Evolutionary conservation across 2,329 filamentous ascomycete genomes (phyloP), one percentile per base, ranked within the genome.

Genomic region (Rasamsonia emersonii): DNA sequence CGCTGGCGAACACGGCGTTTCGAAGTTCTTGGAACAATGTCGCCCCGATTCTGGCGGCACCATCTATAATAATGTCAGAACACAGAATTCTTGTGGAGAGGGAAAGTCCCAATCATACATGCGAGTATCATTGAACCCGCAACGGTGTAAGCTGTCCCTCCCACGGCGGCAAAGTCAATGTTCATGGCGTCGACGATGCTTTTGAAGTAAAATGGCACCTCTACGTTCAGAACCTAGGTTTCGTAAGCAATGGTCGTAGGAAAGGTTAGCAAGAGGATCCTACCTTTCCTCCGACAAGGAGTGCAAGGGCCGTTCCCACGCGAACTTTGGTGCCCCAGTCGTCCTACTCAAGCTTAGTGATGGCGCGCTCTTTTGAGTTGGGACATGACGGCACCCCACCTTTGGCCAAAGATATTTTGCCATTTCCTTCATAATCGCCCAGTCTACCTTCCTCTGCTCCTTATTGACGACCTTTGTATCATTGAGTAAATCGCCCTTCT

Each of bases 371-470:
- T 18, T 24, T 15, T 24, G 25, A 10, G 18, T 4, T 24, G 11
- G 18, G 20, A 15, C 7, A 20, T 15, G 18, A 25, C 16, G 14
- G 9, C 24, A 16, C 27, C 48, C 38, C 53, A 68, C 69, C 62
- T 91, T 93, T 14, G 91, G 91, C 91, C 91, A 98, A 14, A 98
- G 67, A 59, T 98, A 98, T 40, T 79, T 79, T 38, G 82, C 79
- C 89, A 98, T 96, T 58, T 98, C 89, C 62, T 83, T 93, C 70
- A 98, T 91, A 45, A 98, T 98, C 28, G 88, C 88, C 89, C 89
- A 95, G 54, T 98, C 91, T 6, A 88, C 89, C 63, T 88, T 93
- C 47, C 91, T 77, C 70, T 98, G 93, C 62, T 95, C 85, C 48
- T 88, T 78, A 13, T 77, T 79, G 30, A 76, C 77, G 51, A 75